Evolutionary conservation across 2,329 filamentous ascomycete genomes (phyloP), one percentile per base, ranked within the genome.

Genomic region (Aspergillus quadrilineatus): DNA sequence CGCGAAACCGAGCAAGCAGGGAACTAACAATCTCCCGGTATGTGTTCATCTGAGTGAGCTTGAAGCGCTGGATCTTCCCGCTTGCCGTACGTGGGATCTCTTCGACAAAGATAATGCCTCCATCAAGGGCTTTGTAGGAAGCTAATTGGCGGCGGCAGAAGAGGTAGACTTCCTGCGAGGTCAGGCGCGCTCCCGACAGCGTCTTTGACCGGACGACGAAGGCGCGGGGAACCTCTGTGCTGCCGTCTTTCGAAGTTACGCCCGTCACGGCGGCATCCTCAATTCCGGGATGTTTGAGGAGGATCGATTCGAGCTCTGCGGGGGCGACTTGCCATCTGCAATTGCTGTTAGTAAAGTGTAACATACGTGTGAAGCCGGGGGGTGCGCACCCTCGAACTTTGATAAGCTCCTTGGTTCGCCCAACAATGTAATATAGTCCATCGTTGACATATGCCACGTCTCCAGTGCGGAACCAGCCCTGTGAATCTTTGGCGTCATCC

Each of bases 11-110:
- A 32, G 64, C 62, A 6, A 73, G 56, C 6, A 73, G 58, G 5
- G 67, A 71, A 4, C 68, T 64, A 9, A 74, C 65, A 57, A 75
- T 70, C 41, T 73, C 70, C 2, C 73, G 66, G 55, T 75, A 74
- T 9, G 66, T 60, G 54, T 74, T 74, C 72, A 75, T 74, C 62
- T 74, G 70, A 2, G 69, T 61, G 28, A 76, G 64, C 55, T 69
- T 73, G 65, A 73, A 74, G 6, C 75, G 69, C 56, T 77, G 70
- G 49, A 82, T 79, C 67, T 82, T 82, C 12, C 80, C 80, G 56
- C 78, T 79, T 0, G 77, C 69, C 2, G 77, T 78, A 46, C 78
- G 77, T 4, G 80, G 79, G 34, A 82, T 79, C 29, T 75, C 67
- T 44, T 79, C 74, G 12, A 81, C 74, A 52, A 81, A 81, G 22